Base-by-base conservation (phyloP, 2,329 filamentous ascomycete species). In the Cladosporium sp. region DNA sequence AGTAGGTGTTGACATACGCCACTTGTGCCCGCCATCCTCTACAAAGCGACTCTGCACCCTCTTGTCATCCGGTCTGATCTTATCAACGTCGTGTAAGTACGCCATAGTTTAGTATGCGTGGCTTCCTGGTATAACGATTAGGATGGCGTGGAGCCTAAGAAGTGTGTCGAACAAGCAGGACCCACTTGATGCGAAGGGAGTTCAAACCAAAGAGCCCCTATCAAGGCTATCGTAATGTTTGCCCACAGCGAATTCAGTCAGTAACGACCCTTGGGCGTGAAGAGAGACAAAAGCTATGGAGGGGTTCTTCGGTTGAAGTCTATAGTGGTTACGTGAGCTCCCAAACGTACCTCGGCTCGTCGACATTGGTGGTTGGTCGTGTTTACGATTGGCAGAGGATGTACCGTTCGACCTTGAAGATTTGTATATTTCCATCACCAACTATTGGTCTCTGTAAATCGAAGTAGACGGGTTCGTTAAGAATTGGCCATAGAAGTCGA, bases 1-100 rank as follows among this genome's bases (percentile, higher is more conserved):
- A 25, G n/a, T 14, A 25, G 23, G 11, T 53, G 18, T 11, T 26
- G 4, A n/a, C 28, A 28, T 54, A 83, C 83, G 86, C 80, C 95
- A 96, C 36, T 82, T 91, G 72, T 86, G 84, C 69, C 89, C 89
- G 70, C 90, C 88, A 65, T 93, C 80, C 61, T 82, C 79, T 49
- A 87, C 84, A 64, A 84, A 88, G 72, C 86, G 84, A 75, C 88
- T 67, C 48, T 65, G 58, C 48, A 73, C 60, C 16, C 73, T 58
- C 16, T 48, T 21, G 32, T 75, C 72, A 21, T 70, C 63, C 5
- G 68, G 68, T 2, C 49, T 59, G 26, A 74, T 67, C 30, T 70
- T 72, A 51, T 74, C 72, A 28, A 72, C 26, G 25, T 54, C 28
- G 51, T 54, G 51, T 13, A 54, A 23, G 18, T 32, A 14, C 13